phyloP scores from a whole-genome alignment of 306 rosid species.

The Trifolium fragiferum region DNA sequence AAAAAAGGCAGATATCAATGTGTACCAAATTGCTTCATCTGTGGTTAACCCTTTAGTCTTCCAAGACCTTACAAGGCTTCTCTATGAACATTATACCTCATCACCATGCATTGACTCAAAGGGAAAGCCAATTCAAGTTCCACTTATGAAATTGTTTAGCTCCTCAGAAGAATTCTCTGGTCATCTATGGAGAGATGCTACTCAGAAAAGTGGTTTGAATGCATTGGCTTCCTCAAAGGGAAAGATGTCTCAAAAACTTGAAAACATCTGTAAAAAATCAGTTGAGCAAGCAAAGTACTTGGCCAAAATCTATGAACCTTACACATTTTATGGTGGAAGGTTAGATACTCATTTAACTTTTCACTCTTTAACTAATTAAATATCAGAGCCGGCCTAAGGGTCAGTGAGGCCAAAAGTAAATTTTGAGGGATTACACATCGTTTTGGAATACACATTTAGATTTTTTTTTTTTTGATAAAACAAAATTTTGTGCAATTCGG shows the following conservation, averaged over 20 bases:
- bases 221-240: conserved; percentile 57
- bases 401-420: not conserved
- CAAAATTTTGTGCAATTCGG: too few relatives aligned
- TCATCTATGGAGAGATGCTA: conserved; percentile 80
- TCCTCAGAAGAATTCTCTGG: conserved; percentile 82
- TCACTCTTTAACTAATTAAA: conserved; percentile 17
- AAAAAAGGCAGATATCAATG: conserved; percentile 65
- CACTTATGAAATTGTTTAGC: conserved; percentile 79
- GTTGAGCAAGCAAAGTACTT: conserved; percentile 91
- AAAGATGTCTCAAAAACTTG: conserved; percentile 67
- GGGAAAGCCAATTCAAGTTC: conserved; percentile 81
- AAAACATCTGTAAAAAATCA: conserved; percentile 72
- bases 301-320: conserved; percentile 40
- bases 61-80: conserved; percentile 62
- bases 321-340: conserved; percentile 64
- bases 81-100: conserved; percentile 71
- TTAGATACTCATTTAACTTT: conserved; percentile 41
- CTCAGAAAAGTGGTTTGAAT: conserved; percentile 59
- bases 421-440: too few relatives aligned
- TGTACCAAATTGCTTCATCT: conserved; percentile 92
- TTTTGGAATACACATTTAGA: too few relatives aligned
- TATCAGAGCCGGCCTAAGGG: not conserved
- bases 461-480: too few relatives aligned
- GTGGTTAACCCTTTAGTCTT: conserved; percentile 76
- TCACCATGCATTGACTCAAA: conserved; percentile 74